Evolutionary conservation across 257 asterid species (phyloP).

Genomic region (Coffea eugenioides): DNA sequence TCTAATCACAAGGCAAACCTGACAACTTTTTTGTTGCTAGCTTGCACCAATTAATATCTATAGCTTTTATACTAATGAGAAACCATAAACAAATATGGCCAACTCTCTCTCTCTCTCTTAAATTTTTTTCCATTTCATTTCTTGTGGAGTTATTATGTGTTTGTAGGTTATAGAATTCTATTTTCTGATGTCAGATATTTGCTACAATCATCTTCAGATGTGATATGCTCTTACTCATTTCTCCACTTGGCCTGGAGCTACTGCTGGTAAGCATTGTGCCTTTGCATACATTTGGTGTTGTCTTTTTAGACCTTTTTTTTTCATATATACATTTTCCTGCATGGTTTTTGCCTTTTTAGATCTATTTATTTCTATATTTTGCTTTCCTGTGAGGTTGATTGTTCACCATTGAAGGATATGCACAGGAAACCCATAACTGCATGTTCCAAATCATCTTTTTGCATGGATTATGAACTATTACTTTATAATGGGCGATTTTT

Average conservation of each 20-base stretch:
- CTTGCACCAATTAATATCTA: background rate
- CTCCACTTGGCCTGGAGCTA: slow-evolving; percentile 82
- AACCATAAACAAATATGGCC: background rate
- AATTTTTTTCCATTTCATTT: background rate
- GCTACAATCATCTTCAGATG: slow-evolving; percentile 89
- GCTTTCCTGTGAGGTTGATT: background rate
- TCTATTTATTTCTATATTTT: no score
- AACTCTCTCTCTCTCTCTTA: background rate
- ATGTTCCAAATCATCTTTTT: background rate
- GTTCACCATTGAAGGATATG: background rate
- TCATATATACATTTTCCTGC: background rate
- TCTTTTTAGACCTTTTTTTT: background rate
- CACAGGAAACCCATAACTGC: background rate
- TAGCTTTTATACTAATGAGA: background rate
- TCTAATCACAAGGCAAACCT: background rate
- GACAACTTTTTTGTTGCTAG: background rate
- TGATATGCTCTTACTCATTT: slow-evolving; percentile 72
- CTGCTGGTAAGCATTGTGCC: slow-evolving; percentile 61
- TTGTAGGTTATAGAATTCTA: slow-evolving; percentile 13
- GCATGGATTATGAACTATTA: background rate
- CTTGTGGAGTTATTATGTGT: background rate
- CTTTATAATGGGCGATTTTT: background rate
- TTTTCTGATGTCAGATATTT: slow-evolving; percentile 62
- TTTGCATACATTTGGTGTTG: slow-evolving; percentile 3
- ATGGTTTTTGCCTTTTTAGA: background rate